phyloP scores from a whole-genome alignment of 306 rosid genomes.

The Myrica gale region DNA sequence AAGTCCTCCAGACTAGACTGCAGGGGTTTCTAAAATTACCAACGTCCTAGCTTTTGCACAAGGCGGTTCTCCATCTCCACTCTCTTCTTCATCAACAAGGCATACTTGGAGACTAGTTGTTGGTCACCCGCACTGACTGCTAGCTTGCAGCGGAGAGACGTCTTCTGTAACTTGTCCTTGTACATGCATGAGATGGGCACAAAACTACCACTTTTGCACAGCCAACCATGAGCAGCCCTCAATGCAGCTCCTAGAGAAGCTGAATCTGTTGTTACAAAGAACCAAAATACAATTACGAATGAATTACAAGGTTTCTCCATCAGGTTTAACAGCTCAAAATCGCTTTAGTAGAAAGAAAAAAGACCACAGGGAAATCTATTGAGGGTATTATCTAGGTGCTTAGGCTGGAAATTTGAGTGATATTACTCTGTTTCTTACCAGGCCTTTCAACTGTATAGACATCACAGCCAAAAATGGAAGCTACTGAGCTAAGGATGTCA shows the following conservation, averaged over 20 bases:
- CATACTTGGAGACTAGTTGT: conserved; percentile 55
- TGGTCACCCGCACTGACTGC: conserved; percentile 58
- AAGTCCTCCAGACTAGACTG: not conserved
- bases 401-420: not conserved
- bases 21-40: conserved; percentile 22
- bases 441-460: conserved; percentile 90
- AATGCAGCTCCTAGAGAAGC: conserved; percentile 95
- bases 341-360: not conserved
- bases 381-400: not conserved
- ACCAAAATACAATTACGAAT: not conserved
- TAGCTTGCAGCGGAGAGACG: conserved; percentile 72
- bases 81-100: conserved; percentile 68
- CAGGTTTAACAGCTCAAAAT: conserved; percentile 2
- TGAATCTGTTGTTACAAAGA: conserved; percentile 64
- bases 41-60: conserved; percentile 66
- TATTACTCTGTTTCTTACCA: conserved; percentile 39
- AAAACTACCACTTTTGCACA: conserved; percentile 66
- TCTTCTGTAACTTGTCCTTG: conserved; percentile 56
- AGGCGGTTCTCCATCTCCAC: conserved; percentile 76
- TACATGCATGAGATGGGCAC: conserved; percentile 67
- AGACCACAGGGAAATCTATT: not conserved
- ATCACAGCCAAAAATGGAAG: conserved; percentile 85
- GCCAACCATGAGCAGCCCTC: conserved; percentile 98
- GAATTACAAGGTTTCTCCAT: not conserved
- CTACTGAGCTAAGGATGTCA: conserved; percentile 66